phyloP scores from a whole-genome alignment of 768 basidiomycete genomes.

The Boletus tomentosulus region DNA sequence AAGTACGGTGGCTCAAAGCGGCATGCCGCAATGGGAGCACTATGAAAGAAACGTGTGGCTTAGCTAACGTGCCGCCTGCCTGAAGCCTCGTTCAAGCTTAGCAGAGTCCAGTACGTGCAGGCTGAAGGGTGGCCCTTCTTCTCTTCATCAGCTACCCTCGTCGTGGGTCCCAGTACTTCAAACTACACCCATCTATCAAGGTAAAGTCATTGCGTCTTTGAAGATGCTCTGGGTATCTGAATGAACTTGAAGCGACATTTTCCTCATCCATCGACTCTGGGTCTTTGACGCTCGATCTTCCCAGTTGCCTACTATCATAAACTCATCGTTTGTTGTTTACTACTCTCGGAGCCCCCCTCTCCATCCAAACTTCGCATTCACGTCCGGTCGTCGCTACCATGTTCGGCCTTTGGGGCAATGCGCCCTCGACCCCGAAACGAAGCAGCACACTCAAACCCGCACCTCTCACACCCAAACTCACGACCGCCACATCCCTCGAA shows the following conservation, averaged over 20 bases:
- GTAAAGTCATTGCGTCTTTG: background rate
- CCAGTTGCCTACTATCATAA: too few species aligned
- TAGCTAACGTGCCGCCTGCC: background rate
- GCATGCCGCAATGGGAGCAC: too few species aligned
- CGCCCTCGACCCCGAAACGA: conserved; percentile 17
- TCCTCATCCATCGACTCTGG: background rate
- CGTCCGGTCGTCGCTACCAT: background rate
- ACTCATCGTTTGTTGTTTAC: background rate
- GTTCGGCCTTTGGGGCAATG: conserved; percentile 8
- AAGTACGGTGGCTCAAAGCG: too few species aligned
- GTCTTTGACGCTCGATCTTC: too few species aligned
- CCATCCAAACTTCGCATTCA: background rate
- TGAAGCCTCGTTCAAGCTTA: background rate
- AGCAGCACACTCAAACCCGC: conserved; percentile 11
- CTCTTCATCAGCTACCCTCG: background rate
- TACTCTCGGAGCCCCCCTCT: too few species aligned
- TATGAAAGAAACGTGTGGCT: background rate
- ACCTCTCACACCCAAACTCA: conserved; percentile 24
- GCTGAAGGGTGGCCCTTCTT: background rate
- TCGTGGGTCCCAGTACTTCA: background rate
- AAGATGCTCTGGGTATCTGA: background rate
- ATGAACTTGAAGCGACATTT: background rate
- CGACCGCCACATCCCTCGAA: conserved; percentile 10
- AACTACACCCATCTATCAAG: background rate
- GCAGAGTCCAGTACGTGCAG: background rate